A percentile compares a stretch with the other conserved stretches of the same genome.
Conservation (phyloP, 805 yeast species). For the Candida khao-thaluensis region DNA sequence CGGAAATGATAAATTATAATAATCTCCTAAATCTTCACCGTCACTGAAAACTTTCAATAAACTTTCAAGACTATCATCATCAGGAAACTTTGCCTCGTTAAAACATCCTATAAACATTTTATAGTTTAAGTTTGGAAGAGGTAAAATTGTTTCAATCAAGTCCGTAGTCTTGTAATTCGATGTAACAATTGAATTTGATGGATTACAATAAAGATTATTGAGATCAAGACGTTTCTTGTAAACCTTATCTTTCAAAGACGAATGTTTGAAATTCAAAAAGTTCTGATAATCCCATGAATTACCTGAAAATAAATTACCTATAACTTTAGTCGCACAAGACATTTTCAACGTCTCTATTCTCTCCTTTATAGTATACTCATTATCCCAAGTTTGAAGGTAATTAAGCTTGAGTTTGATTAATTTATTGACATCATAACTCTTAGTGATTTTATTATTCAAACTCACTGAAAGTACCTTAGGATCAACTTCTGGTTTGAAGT, state of each 20-base stretch:
- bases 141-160: constrained; percentile 25
- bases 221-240: constrained; percentile 9
- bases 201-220: constrained; percentile 42
- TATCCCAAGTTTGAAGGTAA: constrained; percentile 49
- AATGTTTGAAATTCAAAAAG: constrained; percentile 20
- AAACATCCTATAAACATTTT: constrained; percentile 55
- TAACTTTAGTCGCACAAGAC: constrained; percentile 72
- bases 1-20: constrained; percentile 59
- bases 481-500: neutral
- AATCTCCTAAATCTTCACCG: constrained; percentile 16
- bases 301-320: constrained; percentile 71
- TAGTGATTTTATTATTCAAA: constrained; percentile 9
- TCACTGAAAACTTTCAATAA: constrained; percentile 14
- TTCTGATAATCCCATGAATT: constrained; percentile 70
- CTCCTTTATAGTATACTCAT: constrained; percentile 68
- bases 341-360: constrained; percentile 78
- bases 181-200: constrained; percentile 50
- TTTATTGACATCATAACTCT: constrained; percentile 12
- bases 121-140: constrained; percentile 56
- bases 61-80: constrained; percentile 34
- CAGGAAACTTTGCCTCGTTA: constrained; percentile 58
- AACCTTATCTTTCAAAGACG: constrained; percentile 11
- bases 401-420: constrained; percentile 12
- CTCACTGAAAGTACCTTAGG: constrained; percentile 5
- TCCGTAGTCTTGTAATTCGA: constrained; percentile 24